Percentiles rank a stretch among this genome's conserved stretches.
Conservation (phyloP, 2,329 filamentous ascomycete species). For the Apiospora phragmitis region DNA sequence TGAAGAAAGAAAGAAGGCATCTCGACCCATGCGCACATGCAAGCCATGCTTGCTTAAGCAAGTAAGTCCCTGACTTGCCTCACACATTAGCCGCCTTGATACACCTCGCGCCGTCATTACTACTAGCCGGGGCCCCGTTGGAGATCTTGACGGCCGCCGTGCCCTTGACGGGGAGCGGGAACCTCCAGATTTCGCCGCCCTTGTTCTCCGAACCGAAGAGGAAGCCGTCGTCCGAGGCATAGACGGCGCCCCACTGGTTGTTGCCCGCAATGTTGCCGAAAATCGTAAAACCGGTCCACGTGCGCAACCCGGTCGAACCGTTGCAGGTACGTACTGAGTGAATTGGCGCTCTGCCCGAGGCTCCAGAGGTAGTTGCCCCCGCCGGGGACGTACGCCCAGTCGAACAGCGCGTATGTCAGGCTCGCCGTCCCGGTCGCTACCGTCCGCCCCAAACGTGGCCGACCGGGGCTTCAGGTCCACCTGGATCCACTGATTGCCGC, state of each 20-base stretch:
- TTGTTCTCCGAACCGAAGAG: slow-evolving; percentile 23
- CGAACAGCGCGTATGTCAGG: slow-evolving; percentile 14
- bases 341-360: slow-evolving; percentile 14
- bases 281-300: slow-evolving; percentile 13
- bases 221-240: slow-evolving; percentile 19
- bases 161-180: slow-evolving; percentile 16
- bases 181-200: slow-evolving; percentile 24
- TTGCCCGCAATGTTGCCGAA: slow-evolving; percentile 17
- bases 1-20: too few relatives aligned
- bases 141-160: slow-evolving; percentile 7
- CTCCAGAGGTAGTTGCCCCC: slow-evolving; percentile 19
- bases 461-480: slow-evolving; percentile 22
- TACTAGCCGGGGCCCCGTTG: slow-evolving; percentile 3
- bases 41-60: background rate
- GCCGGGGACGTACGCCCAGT: slow-evolving; percentile 24
- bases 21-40: too few relatives aligned
- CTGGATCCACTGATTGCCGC: slow-evolving; percentile 19
- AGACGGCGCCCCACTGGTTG: slow-evolving; percentile 19
- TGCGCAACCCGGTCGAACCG: slow-evolving; percentile 16
- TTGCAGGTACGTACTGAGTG: slow-evolving; percentile 15
- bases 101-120: slow-evolving; percentile 18
- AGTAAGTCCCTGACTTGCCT: background rate
- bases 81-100: background rate
- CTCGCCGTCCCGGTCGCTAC: slow-evolving; percentile 6
- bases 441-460: slow-evolving; percentile 17